A percentile compares a stretch with the other conserved stretches of the same genome.
These are phyloP conservation scores for Tylopilus sp. DNA, from an alignment of 1,284 basidiomycete species.

Conservation along the genomic window DNA sequence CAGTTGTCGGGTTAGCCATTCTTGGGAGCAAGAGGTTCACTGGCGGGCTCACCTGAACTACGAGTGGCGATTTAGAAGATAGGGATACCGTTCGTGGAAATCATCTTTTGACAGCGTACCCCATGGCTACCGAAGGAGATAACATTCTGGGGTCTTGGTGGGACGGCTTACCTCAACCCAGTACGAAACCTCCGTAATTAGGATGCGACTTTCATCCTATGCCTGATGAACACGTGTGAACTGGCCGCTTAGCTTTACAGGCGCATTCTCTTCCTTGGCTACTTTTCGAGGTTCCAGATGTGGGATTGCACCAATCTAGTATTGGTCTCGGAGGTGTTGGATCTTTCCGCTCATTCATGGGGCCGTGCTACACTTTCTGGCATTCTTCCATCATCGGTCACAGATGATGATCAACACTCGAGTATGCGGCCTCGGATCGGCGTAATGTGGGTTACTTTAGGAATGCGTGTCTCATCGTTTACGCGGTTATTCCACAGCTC, in stretches of 20 bases:
- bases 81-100: conserved; percentile 20
- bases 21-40: conserved; percentile 4
- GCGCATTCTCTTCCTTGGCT: conserved; percentile 39
- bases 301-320: conserved; percentile 65
- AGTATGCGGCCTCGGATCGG: conserved; percentile 50
- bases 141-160: conserved; percentile 24
- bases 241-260: too few relatives aligned
- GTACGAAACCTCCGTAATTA: conserved; percentile 22
- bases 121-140: conserved; percentile 31
- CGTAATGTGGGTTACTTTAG: conserved; percentile 45
- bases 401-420: conserved; percentile 15
- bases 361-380: conserved; percentile 41
- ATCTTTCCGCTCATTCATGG: conserved; percentile 30
- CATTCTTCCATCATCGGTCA: conserved; percentile 11
- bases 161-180: conserved; percentile 23
- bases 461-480: background rate
- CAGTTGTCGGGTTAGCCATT: conserved; percentile 9
- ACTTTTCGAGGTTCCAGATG: conserved; percentile 57
- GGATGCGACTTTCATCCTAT: background rate
- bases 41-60: conserved; percentile 17
- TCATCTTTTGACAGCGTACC: conserved; percentile 33
- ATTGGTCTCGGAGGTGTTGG: conserved; percentile 40
- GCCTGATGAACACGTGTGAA: conserved; percentile 6
- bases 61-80: conserved; percentile 23
- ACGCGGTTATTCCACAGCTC: conserved; percentile 38